Evolutionary conservation across 2,329 filamentous ascomycete genomes (phyloP).

Genomic region (Endocalyx cinctus): DNA sequence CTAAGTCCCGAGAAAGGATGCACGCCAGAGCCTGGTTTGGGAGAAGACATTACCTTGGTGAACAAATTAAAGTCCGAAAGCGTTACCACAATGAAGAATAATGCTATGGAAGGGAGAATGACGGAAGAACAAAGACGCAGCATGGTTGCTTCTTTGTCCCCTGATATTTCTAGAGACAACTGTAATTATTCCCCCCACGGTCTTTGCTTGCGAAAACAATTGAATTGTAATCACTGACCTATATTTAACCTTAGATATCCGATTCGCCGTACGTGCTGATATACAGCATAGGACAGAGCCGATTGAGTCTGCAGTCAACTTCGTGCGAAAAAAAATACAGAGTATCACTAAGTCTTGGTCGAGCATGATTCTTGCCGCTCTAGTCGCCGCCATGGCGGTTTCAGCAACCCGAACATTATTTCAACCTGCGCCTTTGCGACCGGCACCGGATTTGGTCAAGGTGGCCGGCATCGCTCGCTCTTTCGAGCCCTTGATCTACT

Average conservation of each 20-base stretch:
- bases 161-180: constrained; percentile 39
- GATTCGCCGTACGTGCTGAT: constrained; percentile 82
- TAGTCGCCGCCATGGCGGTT: constrained; percentile 61
- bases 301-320: constrained; percentile 67
- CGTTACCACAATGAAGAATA: constrained; percentile 19
- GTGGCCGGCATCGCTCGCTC: constrained; percentile 84
- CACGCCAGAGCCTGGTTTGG: constrained; percentile 41
- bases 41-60: constrained; percentile 32
- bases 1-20: constrained; percentile 50
- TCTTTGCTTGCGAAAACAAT: constrained; percentile 1
- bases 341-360: constrained; percentile 64
- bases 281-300: constrained; percentile 83
- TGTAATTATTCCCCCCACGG: constrained; percentile 35
- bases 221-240: constrained; percentile 17
- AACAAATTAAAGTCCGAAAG: constrained; percentile 29
- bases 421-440: constrained; percentile 60
- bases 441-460: constrained; percentile 83
- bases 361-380: constrained; percentile 58
- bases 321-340: constrained; percentile 55
- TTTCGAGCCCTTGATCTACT: constrained; percentile 92
- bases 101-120: too few species aligned
- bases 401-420: constrained; percentile 62
- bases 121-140: constrained; percentile 16
- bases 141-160: constrained; percentile 24
- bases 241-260: constrained; percentile 63